Evolutionary conservation across 2,329 filamentous ascomycete genomes (phyloP), one percentile per base, ranked within the genome.

Genomic region (Karstenula rhodostoma): DNA sequence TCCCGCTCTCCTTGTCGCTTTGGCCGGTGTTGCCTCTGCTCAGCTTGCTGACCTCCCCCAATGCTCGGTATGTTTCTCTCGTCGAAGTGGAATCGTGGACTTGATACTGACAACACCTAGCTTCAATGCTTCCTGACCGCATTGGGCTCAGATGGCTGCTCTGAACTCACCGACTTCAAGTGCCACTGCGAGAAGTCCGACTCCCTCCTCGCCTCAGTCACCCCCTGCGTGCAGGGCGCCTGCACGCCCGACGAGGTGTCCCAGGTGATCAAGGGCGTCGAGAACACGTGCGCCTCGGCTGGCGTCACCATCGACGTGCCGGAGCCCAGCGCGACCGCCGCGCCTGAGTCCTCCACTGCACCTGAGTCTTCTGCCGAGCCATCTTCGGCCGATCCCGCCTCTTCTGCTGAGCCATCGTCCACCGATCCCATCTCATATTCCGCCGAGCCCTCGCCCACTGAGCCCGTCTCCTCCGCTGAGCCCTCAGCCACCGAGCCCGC

Each of bases 171-270:
- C 61, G 82, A 85, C 75, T 84, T 84, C 69, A 77, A 77, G 37
- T 83, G 81, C 72, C 81, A 83, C 73, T 84, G 82, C 75, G 68
- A 78, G 68, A 80, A 82, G 72, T 73, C 80, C 44, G 68, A 75
- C 37, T n/a, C 63, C 33, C 77, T 84, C 47, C 69, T 82, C 49
- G 56, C 65, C 46, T 57, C 70, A 47, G 77, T 84, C 60, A 78
- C 78, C 58, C 83, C 83, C 46, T 85, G 83, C 60, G 81, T 84
- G 29, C 56, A 82, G 69, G 68, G 72, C 37, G 75, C 76, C 22
- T 84, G 83, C 72, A 64, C 64, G 7, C 43, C 71, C 19, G 61
- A 66, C 0, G 81, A 82, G 62, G 78, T 80, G 64, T 69, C 61
- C 47, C 56, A 65, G 27, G 68, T 72, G 62, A 70, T 76, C 60